Conservation (phyloP, 257 asterid genomes). For the Solanum pennellii region DNA sequence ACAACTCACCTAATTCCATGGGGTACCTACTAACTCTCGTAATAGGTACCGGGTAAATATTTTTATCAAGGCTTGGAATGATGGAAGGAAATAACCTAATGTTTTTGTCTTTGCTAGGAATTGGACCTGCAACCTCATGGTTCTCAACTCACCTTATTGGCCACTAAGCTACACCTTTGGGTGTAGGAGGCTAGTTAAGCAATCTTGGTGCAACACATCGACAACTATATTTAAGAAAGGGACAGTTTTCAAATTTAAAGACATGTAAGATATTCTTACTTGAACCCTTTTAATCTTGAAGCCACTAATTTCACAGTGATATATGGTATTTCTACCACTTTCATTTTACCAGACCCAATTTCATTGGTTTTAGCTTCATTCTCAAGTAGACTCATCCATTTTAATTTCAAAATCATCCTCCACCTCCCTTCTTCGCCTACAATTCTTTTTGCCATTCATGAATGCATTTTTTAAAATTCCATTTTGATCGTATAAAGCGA, state of each 20-base stretch:
- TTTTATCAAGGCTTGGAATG: not conserved
- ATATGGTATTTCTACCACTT: not conserved
- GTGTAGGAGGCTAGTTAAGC: not conserved
- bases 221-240: not conserved
- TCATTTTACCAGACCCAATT: not conserved
- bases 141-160: not conserved
- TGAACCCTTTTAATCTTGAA: not conserved
- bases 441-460: not conserved
- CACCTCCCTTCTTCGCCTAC: not conserved
- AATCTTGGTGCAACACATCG: not conserved
- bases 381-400: not conserved
- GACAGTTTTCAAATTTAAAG: not conserved
- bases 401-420: not conserved
- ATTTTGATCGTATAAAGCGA: not conserved
- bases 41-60: not conserved
- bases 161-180: not conserved
- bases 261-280: not conserved
- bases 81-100: not conserved
- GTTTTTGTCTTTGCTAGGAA: not conserved
- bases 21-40: not conserved
- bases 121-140: not conserved
- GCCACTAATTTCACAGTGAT: not conserved
- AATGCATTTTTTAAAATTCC: not conserved
- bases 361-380: not conserved
- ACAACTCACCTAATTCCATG: not conserved